Evolutionary conservation across 2,329 filamentous ascomycete species (phyloP), one percentile per base, ranked within the genome.

Genomic region (Orbilia ellipsospora): DNA sequence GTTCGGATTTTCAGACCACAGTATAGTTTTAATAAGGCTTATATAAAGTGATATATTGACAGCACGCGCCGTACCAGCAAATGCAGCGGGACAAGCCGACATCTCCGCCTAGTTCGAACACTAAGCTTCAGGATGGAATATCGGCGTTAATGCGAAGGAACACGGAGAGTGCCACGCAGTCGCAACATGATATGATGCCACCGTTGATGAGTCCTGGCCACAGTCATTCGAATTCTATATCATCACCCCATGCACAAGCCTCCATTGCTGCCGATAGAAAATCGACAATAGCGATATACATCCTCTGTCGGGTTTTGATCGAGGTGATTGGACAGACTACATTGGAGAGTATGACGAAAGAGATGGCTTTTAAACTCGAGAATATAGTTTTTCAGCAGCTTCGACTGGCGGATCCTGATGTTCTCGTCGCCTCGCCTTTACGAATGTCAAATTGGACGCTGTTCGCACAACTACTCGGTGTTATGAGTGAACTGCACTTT

Each of bases 301-400:
- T 99, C 18, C 88, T 99, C 2, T 99, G 95, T 81, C 89, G 95
- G 31, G 94, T 98, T 6, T 85, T 99, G 59, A 91, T 97, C 66
- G 93, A 98, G 81, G 94, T 99, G 57, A 95, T 98, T 81, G 90
- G 90, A 45, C 93, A 98, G 82, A 97, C 93, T 80, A 94, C 87
- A 28, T 84, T 98, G 52, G 87, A 89, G 40, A 91, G 89, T 18
- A 92, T 99, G 78, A 96, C 92, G 4, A 86, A 89, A 0, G 94
- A 97, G 79, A 96, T 97, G 89, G 94, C 96, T 74, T 92, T 95
- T 77, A 94, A 96, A 78, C 86, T 99, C 3, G 94, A 98, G 81
- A 92, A 90, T 77, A 96, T 99, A 74, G 97, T 99, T 65, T 99
- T 98, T 82, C 90, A 90, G n/a, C 95, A 98, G 82, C 86, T 99